Conservation (phyloP, 495 filamentous ascomycete genomes). For the Pyronema omphalodes region DNA sequence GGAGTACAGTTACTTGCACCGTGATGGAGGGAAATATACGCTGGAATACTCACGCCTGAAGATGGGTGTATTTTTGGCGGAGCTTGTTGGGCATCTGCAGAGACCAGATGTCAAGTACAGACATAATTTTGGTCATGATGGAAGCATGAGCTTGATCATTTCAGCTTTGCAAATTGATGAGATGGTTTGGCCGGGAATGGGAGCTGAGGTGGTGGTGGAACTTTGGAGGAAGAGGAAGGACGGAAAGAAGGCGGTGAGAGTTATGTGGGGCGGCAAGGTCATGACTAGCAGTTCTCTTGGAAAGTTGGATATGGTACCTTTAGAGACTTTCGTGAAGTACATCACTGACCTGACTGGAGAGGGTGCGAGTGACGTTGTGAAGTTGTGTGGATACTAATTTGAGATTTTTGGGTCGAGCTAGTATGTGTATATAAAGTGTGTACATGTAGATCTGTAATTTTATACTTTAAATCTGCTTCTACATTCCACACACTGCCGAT, state of each 20-base stretch:
- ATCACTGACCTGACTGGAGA: slow-evolving; percentile 43
- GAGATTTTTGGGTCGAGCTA: no score
- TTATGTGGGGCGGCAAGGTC: slow-evolving; percentile 45
- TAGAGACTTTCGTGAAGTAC: slow-evolving; percentile 40
- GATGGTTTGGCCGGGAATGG: slow-evolving; percentile 66
- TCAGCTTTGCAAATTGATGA: slow-evolving; percentile 42
- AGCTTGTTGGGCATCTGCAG: slow-evolving; percentile 41
- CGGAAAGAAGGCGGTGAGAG: slow-evolving; percentile 28
- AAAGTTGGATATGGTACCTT: slow-evolving; percentile 41
- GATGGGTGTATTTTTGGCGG: slow-evolving; percentile 46
- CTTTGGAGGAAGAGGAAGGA: slow-evolving; percentile 11
- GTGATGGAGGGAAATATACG: slow-evolving; percentile 33
- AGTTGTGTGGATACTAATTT: slow-evolving; percentile 21
- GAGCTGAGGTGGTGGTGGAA: slow-evolving; percentile 50
- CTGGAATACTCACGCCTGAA: slow-evolving; percentile 34
- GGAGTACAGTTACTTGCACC: slow-evolving; percentile 52
- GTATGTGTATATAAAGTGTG: no score
- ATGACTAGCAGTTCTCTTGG: slow-evolving; percentile 38
- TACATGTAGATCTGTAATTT: no score
- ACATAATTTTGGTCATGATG: slow-evolving; percentile 56
- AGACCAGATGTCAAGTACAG: slow-evolving; percentile 33
- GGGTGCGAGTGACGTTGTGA: slow-evolving; percentile 30
- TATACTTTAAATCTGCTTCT: no score
- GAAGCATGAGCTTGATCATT: slow-evolving; percentile 41
- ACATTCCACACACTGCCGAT: no score